Base-by-base conservation (phyloP, 164 flowering plant species). In the Hamamelis virginiana region DNA sequence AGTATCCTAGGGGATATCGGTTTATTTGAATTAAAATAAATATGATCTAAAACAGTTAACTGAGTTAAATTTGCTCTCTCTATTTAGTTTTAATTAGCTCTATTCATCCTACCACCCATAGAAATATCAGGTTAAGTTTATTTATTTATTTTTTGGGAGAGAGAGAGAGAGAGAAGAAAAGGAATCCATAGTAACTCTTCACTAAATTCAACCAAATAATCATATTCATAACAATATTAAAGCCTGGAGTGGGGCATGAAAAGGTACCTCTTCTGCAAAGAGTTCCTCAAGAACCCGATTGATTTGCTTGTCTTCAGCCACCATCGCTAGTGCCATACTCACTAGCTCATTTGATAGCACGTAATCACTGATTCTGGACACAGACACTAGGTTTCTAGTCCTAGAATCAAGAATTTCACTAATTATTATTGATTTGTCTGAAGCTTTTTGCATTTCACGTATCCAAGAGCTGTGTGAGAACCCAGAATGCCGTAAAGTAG, bases 281-380 rank as follows among this genome's bases (percentile, higher is more conserved):
- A 93, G 89, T 71, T 93, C 98, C 81, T 93, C 96, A 1, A 93
- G 92, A 46, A 93, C 98, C 59, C 98, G 91, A 72, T 93, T 93
- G 69, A 93, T 91, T 77, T 92, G 94, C 74, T 91, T 90, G 85
- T 92, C 98, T 81, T 92, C 96, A 59, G 98, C 94, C 46, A 90
- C 98, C 96, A 91, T 88, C 22, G 97, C 96, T 22, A 92, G 82
- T 50, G 98, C 98, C 98, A 93, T 93, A 71, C 98, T 92, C 22
- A 93, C 97, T 62, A 93, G 77, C 79, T 93, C 97, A 86, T 91
- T 91, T 58, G 98, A 93, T 53, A 93, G 83, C 71, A 93, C 97
- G 73, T 93, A 93, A 76, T 93, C 98, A 77, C 98, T 91, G 70
- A 93, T 91, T 79, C 95, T 89, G 53, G 95, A 88, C 3, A 93